These are phyloP conservation scores for Niebla homalea DNA, from an alignment of 495 filamentous ascomycete species.

Conservation along the genomic window DNA sequence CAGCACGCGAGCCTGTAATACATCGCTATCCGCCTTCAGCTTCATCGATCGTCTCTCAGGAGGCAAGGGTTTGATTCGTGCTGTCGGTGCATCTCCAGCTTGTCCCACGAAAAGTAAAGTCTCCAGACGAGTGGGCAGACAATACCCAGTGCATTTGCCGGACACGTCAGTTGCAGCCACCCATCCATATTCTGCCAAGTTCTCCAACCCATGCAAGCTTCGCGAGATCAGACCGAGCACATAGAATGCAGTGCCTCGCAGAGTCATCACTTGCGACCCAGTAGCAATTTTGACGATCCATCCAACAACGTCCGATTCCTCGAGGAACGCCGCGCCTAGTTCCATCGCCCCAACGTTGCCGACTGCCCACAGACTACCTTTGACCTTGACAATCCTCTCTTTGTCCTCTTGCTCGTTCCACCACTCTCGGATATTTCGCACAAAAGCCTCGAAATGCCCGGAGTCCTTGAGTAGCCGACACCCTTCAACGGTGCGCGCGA, in stretches of 20 bases:
- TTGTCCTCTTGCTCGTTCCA: slow-evolving; percentile 70
- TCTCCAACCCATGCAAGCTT: slow-evolving; percentile 83
- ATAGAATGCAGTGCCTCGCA: slow-evolving; percentile 93
- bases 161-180: slow-evolving; percentile 75
- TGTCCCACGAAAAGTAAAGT: slow-evolving; percentile 51
- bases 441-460: slow-evolving; percentile 91
- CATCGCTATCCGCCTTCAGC: slow-evolving; percentile 40
- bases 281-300: slow-evolving; percentile 79
- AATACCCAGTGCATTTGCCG: slow-evolving; percentile 74
- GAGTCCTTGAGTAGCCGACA: slow-evolving; percentile 83
- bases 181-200: slow-evolving; percentile 77
- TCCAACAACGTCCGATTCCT: slow-evolving; percentile 71
- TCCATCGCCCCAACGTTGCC: slow-evolving; percentile 98
- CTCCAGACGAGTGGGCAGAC: slow-evolving; percentile 65
- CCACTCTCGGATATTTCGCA: slow-evolving; percentile 70
- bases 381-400: slow-evolving; percentile 84
- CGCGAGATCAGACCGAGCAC: slow-evolving; percentile 86
- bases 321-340: slow-evolving; percentile 83
- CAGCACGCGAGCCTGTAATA: slow-evolving; percentile 57
- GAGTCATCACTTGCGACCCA: slow-evolving; percentile 70
- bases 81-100: slow-evolving; percentile 29
- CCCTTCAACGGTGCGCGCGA: slow-evolving; percentile 83
- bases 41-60: slow-evolving; percentile 31
- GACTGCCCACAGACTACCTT: slow-evolving; percentile 94
- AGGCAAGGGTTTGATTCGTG: slow-evolving; percentile 27